Base-by-base conservation (phyloP, 2,329 filamentous ascomycete genomes). In the Aureobasidium sp. region DNA sequence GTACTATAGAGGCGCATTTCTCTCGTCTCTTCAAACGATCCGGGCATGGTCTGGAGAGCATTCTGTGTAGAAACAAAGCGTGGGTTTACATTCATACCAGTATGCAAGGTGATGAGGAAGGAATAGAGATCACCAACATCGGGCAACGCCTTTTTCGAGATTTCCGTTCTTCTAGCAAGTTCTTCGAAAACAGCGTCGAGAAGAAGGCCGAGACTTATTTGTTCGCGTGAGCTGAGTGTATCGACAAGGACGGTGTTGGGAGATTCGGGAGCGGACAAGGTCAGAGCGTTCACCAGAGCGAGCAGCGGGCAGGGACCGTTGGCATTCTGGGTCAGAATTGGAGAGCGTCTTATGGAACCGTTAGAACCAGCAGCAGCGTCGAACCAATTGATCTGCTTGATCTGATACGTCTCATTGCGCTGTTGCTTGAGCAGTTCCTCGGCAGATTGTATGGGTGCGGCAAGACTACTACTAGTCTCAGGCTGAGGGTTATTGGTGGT, bases 81-180 rank as follows among this genome's bases (percentile, higher is more conserved):
- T 2, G 93, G 93, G 59, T 98, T 98, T 54, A 97, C 91, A 63
- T 97, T 98, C 88, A 98, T 95, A 32, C 93, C 93, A 0, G 90
- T 97, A 61, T 96, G 89, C 2, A 98, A 73, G 39, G 88, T 87
- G 54, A 93, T 81, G 2, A 98, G 74, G 64, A 98, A 98, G 6
- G 79, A 77, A 66, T 95, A 95, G 1, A 98, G 75, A 55, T 95
- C 90, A 30, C 84, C 80, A 8, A 97, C 85, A 65, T 97, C 93
- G 0, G 91, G 91, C 21, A 97, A 71, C 14, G 81, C 74, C 54
- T 76, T 73, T 1, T 77, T 78, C 29, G 84, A 80, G 24, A 50
- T 53, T 42, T 80, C 79, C 0, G 80, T 83, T 48, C 86, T 76
- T 49, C 86, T 72, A 74, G 94, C 91, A 19, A 98, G 79, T 68